These are phyloP conservation scores for Lentinula boryana DNA, from an alignment of 768 basidiomycete genomes.

Conservation along the genomic window DNA sequence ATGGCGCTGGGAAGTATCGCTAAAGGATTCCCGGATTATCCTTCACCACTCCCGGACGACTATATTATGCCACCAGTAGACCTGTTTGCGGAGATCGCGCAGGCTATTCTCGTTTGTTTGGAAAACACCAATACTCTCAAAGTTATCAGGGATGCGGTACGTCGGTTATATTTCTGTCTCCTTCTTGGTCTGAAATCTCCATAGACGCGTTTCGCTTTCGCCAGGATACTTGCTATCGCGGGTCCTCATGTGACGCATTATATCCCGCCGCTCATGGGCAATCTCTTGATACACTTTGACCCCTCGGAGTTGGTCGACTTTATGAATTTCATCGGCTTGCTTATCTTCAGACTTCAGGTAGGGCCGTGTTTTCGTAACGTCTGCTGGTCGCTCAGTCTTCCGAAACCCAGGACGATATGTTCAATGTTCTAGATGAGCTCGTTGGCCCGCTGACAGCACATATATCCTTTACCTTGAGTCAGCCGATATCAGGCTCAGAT, in stretches of 20 bases:
- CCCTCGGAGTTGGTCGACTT: constrained; percentile 92
- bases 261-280: constrained; percentile 84
- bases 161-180: constrained; percentile 17
- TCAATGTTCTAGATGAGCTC: constrained; percentile 84
- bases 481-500: constrained; percentile 82
- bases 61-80: constrained; percentile 68
- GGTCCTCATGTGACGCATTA: constrained; percentile 82
- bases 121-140: constrained; percentile 85
- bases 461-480: constrained; percentile 72
- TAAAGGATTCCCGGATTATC: constrained; percentile 94
- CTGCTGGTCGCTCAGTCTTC: not conserved
- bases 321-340: constrained; percentile 87
- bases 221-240: constrained; percentile 85
- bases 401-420: constrained; percentile 66
- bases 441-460: constrained; percentile 82
- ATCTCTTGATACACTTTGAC: constrained; percentile 89
- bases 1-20: constrained; percentile 93
- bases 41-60: constrained; percentile 58
- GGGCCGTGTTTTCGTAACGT: not conserved
- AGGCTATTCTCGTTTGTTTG: constrained; percentile 80
- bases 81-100: constrained; percentile 80
- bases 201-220: constrained; percentile 90
- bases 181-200: constrained; percentile 7
- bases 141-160: constrained; percentile 87
- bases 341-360: constrained; percentile 90